These are phyloP conservation scores for Diplodia intermedia DNA, from an alignment of 2,329 filamentous ascomycete genomes.

Conservation along the genomic window DNA sequence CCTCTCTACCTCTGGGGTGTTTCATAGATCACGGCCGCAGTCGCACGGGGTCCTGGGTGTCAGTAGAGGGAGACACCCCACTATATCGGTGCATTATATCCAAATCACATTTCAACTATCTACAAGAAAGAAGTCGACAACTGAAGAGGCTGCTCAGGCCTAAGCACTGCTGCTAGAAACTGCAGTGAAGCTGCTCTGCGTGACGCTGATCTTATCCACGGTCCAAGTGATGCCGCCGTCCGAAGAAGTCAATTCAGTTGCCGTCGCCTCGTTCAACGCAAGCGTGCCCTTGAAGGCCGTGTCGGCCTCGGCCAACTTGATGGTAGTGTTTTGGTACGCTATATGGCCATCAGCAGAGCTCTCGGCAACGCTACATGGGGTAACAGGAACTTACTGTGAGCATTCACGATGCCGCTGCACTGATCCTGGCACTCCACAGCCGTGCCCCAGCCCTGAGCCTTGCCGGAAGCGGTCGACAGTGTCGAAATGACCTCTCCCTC, in stretches of 20 bases:
- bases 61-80: neutral
- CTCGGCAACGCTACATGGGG: neutral
- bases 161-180: slow-evolving; percentile 2
- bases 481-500: slow-evolving; percentile 51
- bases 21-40: neutral
- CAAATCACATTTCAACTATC: neutral
- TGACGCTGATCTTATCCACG: slow-evolving; percentile 50
- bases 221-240: slow-evolving; percentile 55
- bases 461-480: slow-evolving; percentile 53
- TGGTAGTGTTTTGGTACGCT: slow-evolving; percentile 44
- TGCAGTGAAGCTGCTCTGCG: slow-evolving; percentile 26
- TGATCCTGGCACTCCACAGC: slow-evolving; percentile 51
- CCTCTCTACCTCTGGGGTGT: neutral
- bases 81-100: neutral
- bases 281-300: slow-evolving; percentile 51
- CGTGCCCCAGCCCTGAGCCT: slow-evolving; percentile 54
- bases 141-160: neutral
- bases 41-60: neutral
- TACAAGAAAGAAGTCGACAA: neutral
- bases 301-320: slow-evolving; percentile 46
- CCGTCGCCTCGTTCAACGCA: slow-evolving; percentile 48
- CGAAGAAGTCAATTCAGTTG: slow-evolving; percentile 49
- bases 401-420: slow-evolving; percentile 51
- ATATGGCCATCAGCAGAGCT: neutral
- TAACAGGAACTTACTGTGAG: slow-evolving; percentile 45